Evolutionary conservation across 768 basidiomycete species (phyloP).

Genomic region (Termitomyces sp.): DNA sequence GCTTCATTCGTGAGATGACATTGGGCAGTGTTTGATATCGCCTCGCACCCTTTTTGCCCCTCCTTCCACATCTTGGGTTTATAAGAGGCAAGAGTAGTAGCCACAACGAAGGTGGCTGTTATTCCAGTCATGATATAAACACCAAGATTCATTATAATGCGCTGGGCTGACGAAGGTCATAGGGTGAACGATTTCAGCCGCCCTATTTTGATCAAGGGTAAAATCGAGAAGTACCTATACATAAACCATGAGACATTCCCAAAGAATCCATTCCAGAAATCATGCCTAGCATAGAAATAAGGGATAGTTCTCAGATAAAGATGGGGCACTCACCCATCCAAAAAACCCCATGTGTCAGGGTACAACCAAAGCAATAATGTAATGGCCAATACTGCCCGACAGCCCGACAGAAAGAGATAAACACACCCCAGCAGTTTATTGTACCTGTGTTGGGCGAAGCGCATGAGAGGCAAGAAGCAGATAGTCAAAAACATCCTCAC

Average conservation of each 20-base stretch:
- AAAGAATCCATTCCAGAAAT: constrained; percentile 60
- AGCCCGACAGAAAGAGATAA: constrained; percentile 39
- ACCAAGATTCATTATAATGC: constrained; percentile 36
- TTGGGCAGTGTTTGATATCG: constrained; percentile 3
- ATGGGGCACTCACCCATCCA: constrained; percentile 43
- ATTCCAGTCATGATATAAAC: constrained; percentile 41
- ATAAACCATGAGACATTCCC: constrained; percentile 54
- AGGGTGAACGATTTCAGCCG: not conserved
- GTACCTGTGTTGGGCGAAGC: constrained; percentile 32
- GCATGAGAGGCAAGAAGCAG: not conserved
- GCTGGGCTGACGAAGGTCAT: constrained; percentile 30
- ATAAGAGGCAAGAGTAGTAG: constrained; percentile 32
- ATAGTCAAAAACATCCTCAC: constrained; percentile 24
- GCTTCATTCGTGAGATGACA: not conserved
- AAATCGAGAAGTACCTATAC: constrained; percentile 37
- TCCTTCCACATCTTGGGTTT: constrained; percentile 39
- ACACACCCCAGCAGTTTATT: constrained; percentile 43
- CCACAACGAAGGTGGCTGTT: constrained; percentile 38
- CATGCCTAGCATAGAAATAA: constrained; percentile 37
- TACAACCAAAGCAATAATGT: constrained; percentile 44
- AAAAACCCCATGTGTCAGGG: constrained; percentile 50
- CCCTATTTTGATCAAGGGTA: not conserved
- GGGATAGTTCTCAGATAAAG: not conserved
- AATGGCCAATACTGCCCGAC: constrained; percentile 44
- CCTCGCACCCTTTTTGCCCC: constrained; percentile 22